Conservation (phyloP, 2,329 filamentous ascomycete genomes). For the Paecilomyces sp. region DNA sequence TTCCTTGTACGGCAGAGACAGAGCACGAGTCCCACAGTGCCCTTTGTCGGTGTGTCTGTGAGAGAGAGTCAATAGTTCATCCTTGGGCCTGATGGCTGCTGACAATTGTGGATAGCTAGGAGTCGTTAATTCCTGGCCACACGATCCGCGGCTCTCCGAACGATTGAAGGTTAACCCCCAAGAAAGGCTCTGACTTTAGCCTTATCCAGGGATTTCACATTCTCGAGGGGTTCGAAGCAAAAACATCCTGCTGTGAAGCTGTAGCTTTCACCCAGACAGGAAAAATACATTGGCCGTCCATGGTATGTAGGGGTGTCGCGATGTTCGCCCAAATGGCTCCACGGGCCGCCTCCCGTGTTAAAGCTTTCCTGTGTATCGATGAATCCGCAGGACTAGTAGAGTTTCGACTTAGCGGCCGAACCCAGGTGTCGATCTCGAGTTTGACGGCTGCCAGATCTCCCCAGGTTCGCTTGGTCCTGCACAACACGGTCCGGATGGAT, state of each 20-base stretch:
- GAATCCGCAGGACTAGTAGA: not conserved
- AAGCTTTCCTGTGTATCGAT: not conserved
- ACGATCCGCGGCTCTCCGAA: not conserved
- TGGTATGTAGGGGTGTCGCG: not conserved
- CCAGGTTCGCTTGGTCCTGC: not conserved
- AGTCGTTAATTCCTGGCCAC: not conserved
- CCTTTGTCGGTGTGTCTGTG: not conserved
- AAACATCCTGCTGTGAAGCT: not conserved
- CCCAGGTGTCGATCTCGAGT: not conserved
- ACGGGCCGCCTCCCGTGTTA: not conserved
- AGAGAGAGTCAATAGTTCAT: not conserved
- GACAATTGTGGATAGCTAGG: not conserved
- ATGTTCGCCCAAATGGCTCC: not conserved
- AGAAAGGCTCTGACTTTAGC: not conserved
- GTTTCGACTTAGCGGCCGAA: not conserved
- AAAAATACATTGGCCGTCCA: not conserved
- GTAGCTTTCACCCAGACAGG: not conserved
- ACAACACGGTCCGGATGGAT: not conserved
- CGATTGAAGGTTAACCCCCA: not conserved
- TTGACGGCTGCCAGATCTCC: slow-evolving; percentile 3
- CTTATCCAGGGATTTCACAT: not conserved
- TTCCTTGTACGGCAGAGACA: not conserved
- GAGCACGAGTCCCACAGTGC: not conserved
- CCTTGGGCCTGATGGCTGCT: not conserved
- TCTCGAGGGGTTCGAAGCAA: not conserved